Evolutionary conservation across 768 basidiomycete genomes (phyloP).

Genomic region (Coprinopsis marcescibilis): DNA sequence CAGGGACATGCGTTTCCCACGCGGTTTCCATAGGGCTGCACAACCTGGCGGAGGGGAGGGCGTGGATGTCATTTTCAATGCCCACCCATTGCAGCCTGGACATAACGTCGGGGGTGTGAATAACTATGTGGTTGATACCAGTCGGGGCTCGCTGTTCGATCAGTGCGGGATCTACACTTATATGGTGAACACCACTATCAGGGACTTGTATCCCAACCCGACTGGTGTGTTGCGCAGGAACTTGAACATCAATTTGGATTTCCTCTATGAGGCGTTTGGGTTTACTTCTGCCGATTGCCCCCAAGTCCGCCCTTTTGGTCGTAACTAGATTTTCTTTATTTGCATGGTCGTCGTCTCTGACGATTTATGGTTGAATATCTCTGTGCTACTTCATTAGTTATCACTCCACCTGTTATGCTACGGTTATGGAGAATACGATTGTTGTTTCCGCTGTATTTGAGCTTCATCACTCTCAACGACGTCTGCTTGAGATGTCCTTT

Average conservation of each 20-base stretch:
- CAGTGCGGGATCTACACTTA: constrained; percentile 15
- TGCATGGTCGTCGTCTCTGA: too few species aligned
- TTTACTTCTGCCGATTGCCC: constrained; percentile 1
- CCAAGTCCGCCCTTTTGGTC: constrained; percentile 9
- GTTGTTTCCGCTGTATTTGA: too few species aligned
- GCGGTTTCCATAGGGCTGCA: constrained; percentile 13
- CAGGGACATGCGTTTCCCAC: constrained; percentile 12
- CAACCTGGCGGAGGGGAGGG: constrained; percentile 2
- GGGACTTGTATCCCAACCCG: constrained; percentile 16
- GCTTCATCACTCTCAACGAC: too few species aligned
- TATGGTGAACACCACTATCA: constrained; percentile 15
- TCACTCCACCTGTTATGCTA: too few species aligned
- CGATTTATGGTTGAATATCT: too few species aligned
- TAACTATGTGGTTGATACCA: constrained; percentile 12
- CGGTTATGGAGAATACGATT: too few species aligned
- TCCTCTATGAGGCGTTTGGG: background rate
- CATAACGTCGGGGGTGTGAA: constrained; percentile 12
- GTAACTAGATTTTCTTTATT: too few species aligned
- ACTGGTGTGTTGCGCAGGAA: constrained; percentile 11
- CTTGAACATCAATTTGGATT: constrained; percentile 12
- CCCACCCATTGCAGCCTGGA: constrained; percentile 14
- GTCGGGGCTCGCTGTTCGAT: constrained; percentile 3
- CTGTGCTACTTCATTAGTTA: too few species aligned
- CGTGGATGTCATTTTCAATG: background rate
- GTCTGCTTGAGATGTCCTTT: too few species aligned